phyloP scores from a whole-genome alignment of 805 yeast genomes.

The Myxozyma nipponensis region DNA sequence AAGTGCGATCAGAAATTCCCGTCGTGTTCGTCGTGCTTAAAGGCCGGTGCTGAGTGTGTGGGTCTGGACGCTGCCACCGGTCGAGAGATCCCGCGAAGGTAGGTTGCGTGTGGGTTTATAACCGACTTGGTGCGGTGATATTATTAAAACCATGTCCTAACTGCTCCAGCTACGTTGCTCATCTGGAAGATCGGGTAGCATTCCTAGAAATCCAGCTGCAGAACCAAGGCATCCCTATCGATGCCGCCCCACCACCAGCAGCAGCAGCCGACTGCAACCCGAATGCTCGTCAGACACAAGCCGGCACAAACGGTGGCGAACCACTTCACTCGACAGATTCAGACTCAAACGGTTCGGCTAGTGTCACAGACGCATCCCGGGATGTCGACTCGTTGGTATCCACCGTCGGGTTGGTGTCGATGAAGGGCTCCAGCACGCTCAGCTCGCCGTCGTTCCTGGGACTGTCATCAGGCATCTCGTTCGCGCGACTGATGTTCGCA shows the following conservation, averaged over 20 bases:
- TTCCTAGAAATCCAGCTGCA: conserved; percentile 52
- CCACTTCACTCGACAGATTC: background rate
- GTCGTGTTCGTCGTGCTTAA: conserved; percentile 56
- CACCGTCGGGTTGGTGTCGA: conserved; percentile 33
- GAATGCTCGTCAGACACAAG: background rate
- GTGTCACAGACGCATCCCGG: background rate
- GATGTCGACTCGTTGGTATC: conserved; percentile 32
- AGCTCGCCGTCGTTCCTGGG: conserved; percentile 34
- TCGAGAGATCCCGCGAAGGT: conserved; percentile 70
- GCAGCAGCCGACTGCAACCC: background rate
- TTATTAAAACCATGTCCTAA: no score
- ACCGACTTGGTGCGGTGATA: background rate
- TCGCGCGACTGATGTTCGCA: conserved; percentile 71
- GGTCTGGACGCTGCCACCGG: conserved; percentile 88
- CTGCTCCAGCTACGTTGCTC: conserved; percentile 50
- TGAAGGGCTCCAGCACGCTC: conserved; percentile 29
- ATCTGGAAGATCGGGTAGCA: conserved; percentile 62
- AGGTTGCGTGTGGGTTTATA: no score
- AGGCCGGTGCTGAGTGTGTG: conserved; percentile 69
- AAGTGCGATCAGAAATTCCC: conserved; percentile 69
- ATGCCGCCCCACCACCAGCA: conserved; percentile 7
- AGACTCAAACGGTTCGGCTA: background rate
- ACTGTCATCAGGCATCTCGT: conserved; percentile 53
- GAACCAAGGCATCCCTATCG: conserved; percentile 41
- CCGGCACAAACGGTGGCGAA: background rate